Conservation (phyloP, 2,329 filamentous ascomycete species). For the Cladosporium sp. region DNA sequence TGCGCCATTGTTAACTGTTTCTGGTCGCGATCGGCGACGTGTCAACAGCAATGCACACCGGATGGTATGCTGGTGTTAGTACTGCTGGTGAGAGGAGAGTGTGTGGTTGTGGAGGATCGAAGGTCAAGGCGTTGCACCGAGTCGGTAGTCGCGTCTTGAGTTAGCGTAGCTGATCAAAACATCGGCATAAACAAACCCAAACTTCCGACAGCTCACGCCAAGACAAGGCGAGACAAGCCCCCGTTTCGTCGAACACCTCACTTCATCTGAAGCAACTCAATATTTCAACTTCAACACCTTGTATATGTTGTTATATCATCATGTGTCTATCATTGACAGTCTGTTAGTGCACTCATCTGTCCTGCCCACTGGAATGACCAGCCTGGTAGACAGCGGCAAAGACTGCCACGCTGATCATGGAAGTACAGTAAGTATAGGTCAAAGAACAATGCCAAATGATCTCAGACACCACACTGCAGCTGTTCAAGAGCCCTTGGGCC, state of each 20-base stretch:
- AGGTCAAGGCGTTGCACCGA: slow-evolving; percentile 5
- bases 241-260: neutral
- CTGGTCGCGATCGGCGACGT: neutral
- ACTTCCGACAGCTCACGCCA: neutral
- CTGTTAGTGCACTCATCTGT: too few relatives aligned
- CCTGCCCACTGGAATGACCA: neutral
- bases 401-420: neutral
- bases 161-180: slow-evolving; percentile 4
- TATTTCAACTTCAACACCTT: too few relatives aligned
- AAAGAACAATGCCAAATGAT: neutral
- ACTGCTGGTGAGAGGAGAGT: neutral
- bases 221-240: neutral
- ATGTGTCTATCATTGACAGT: too few relatives aligned
- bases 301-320: neutral
- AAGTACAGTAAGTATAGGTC: neutral
- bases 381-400: neutral
- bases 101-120: neutral
- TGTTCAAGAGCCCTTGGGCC: neutral
- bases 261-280: neutral
- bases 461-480: neutral
- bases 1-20: neutral
- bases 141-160: slow-evolving; percentile 8
- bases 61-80: slow-evolving; percentile 13
- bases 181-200: slow-evolving; percentile 8
- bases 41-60: neutral